Base-by-base conservation (phyloP, 169 alveolate genomes). In the Toxoplasma gondii region DNA sequence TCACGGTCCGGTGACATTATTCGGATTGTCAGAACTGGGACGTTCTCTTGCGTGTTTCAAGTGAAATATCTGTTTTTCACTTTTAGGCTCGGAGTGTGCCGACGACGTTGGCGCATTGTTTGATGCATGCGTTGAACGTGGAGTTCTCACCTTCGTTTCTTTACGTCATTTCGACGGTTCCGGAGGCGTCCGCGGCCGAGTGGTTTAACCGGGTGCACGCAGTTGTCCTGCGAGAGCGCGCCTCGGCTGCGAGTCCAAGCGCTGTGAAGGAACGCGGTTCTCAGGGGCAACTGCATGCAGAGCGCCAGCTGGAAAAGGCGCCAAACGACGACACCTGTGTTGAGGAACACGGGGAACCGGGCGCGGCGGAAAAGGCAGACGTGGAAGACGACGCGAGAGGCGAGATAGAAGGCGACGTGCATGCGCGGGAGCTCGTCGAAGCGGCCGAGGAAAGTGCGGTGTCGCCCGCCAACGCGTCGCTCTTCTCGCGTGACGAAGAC, bases 41-140 rank as follows among this genome's bases (percentile, higher is more conserved):
- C 12, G 4, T 49, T 49, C 22, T 49, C 12, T 49, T 49, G 58
- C 12, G 22, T 49, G 58, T 49, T 49, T 49, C 12, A 7, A 49
- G 4, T 4, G 22, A 12, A 7, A 12, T 49, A 12, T 12, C 4
- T 49, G 58, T 49, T 49, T 49, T 4, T 4, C 12, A 12, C 12
- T 12, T 43, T 19, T 49, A 82, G 90, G 90, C 90, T 2, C 90
- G 90, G 38, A 38, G 53, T 36, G 90, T 43, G 58, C 90, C 90
- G 12, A 41, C 90, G 36, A 82, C 90, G 12, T 36, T 82, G 44
- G 90, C 90, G 90, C 90, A 82, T 27, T 82, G 90, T 31, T 19
- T 82, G 69, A 82, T 82, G 90, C 54, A 43, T 38, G 53, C 90
- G 67, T 38, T 82, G 64, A 82, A 82, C 67, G 64, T 82, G 41